Base-by-base conservation (phyloP, 2,329 filamentous ascomycete genomes). In the Pseudogymnoascus sp. region DNA sequence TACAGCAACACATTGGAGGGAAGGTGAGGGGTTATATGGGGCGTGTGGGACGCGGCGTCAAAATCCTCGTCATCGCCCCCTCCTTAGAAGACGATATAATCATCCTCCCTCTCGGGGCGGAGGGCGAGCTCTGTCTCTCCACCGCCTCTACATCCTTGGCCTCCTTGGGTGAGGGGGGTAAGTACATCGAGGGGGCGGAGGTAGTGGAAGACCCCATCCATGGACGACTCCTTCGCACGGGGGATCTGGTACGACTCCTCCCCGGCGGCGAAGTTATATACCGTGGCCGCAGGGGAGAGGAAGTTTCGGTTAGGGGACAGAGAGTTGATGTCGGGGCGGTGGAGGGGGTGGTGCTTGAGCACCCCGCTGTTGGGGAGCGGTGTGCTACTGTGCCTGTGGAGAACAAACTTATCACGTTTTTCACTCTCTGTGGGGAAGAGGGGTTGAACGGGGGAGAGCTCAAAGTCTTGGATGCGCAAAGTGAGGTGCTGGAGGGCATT, bases 111-210 rank as follows among this genome's bases (percentile, higher is more conserved):
- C 73, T 83, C 5, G 91, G 91, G 2, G 88, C 84, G 66, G 78
- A 91, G 14, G 92, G 92, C 10, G 92, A 96, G 72, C 79, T 96
- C 5, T 95, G 90, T 70, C 94, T 96, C 72, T 91, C 91, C 94
- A 28, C 4, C 25, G 25, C 33, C 11, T 35, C 31, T 38, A 12
- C 12, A 2, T 5, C 14, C 37, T 5, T 4, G 14, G n/a, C n/a
- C n/a, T n/a, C n/a, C n/a, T n/a, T n/a, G n/a, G n/a, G n/a, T n/a
- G n/a, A 21, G 21, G 21, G 21, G 21, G 21, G 21, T 21, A 21
- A 21, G 21, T 21, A 21, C 21, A 3, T 90, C 42, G 91, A 88
- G 0, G 73, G 77, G 0, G 75, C 80, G 11, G 91, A 87, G 68
- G 93, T 59, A 67, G 84, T 0, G 89, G 33, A 18, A 1, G 18